Percentiles rank a stretch among this genome's conserved stretches.
These are phyloP conservation scores for Chaetomium tenue DNA, from an alignment of 495 filamentous ascomycete species.

Conservation along the genomic window DNA sequence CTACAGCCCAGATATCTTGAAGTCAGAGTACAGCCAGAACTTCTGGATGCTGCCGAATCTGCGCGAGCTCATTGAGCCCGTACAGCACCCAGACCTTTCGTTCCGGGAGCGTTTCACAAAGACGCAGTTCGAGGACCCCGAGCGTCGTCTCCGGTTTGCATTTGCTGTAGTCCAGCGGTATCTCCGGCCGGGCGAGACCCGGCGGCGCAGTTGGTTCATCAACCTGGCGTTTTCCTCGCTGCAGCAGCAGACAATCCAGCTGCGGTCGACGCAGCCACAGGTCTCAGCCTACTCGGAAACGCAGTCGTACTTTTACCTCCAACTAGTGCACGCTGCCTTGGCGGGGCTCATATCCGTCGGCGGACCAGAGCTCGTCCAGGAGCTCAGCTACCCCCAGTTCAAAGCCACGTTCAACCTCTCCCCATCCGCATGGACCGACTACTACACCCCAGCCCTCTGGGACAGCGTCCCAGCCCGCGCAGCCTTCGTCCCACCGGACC, in stretches of 20 bases:
- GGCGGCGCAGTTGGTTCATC: slow-evolving; percentile 29
- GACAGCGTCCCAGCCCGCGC: slow-evolving; percentile 22
- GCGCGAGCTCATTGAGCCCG: slow-evolving; percentile 13
- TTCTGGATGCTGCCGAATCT: slow-evolving; percentile 30
- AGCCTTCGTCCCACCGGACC: slow-evolving; percentile 25
- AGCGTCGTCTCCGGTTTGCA: slow-evolving; percentile 22
- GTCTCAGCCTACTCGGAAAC: slow-evolving; percentile 22
- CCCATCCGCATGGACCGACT: slow-evolving; percentile 19
- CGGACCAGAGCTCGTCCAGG: slow-evolving; percentile 2
- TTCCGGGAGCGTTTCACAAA: slow-evolving; percentile 7
- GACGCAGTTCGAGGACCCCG: slow-evolving; percentile 7
- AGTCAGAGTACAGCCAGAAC: slow-evolving; percentile 12
- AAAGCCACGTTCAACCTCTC: slow-evolving; percentile 12
- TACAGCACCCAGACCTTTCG: neutral
- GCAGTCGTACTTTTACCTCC: slow-evolving; percentile 28
- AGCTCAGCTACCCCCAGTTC: slow-evolving; percentile 24
- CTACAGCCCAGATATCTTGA: slow-evolving; percentile 23
- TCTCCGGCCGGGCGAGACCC: slow-evolving; percentile 18
- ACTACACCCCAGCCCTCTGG: slow-evolving; percentile 27
- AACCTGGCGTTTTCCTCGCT: slow-evolving; percentile 25
- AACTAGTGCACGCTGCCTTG: slow-evolving; percentile 26
- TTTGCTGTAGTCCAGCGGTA: slow-evolving; percentile 26
- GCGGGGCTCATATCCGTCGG: slow-evolving; percentile 4
- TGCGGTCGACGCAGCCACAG: slow-evolving; percentile 11
- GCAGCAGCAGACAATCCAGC: slow-evolving; percentile 17